A percentile compares a stretch with the other conserved stretches of the same genome.
Evolutionary conservation across 192 early-diverging fungal genomes (phyloP).

Genomic region (Backusella tarrabulga): DNA sequence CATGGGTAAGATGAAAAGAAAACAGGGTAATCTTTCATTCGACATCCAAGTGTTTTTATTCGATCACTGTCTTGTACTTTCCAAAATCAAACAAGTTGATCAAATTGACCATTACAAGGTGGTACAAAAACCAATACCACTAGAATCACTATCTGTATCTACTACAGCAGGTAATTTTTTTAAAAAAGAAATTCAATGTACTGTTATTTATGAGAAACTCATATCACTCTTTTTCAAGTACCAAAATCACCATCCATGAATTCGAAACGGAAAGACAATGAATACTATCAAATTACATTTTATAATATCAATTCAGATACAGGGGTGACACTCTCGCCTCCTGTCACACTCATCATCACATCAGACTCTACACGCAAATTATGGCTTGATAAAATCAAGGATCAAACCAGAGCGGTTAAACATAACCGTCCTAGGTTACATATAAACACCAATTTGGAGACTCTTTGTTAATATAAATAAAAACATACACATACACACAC

Average conservation of each 20-base stretch:
- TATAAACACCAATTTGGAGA: neutral
- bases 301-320: neutral
- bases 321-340: neutral
- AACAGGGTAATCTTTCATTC: conserved; percentile 22
- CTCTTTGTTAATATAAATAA: neutral
- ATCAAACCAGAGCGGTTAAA: neutral
- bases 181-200: neutral
- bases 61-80: conserved; percentile 81
- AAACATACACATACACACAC: neutral
- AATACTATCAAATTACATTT: neutral
- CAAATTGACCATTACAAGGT: conserved; percentile 63
- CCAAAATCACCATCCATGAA: neutral
- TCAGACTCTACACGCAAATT: conserved; percentile 9
- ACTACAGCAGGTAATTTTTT: conserved; percentile 1
- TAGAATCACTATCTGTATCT: neutral
- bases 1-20: conserved; percentile 76
- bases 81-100: conserved; percentile 62
- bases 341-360: neutral
- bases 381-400: conserved; percentile 14
- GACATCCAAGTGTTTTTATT: conserved; percentile 77
- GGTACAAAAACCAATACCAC: conserved; percentile 31
- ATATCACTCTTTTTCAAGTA: neutral
- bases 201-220: neutral
- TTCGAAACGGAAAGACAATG: neutral
- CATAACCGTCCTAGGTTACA: neutral